Base-by-base conservation (phyloP, 768 basidiomycete genomes). In the Grammothele lineata region DNA sequence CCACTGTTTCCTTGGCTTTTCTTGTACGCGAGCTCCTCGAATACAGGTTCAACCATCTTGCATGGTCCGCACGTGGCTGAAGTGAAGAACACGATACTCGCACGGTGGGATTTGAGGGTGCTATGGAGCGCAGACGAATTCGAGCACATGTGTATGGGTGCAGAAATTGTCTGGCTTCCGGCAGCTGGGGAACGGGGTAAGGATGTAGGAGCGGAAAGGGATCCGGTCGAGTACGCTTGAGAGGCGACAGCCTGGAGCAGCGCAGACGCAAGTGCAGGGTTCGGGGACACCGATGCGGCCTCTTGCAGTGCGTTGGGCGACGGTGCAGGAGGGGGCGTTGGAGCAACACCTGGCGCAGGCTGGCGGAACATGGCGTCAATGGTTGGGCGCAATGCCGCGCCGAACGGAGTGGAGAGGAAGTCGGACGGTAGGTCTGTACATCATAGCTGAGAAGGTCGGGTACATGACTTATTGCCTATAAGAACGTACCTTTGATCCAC, bases 361-460 rank as follows among this genome's bases (percentile, higher is more conserved):
- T 80, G 74, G 19, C 78, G 70, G 66, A 81, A 96, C 92, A 95
- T 92, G 38, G 79, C 72, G 60, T 97, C 93, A 41, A 98, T 96
- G 35, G 86, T 92, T 1, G 94, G 93, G 0, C 87, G 81, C 37
- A 97, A 75, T 0, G 86, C 81, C 6, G 79, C 78, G 14, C 93
- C 93, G 54, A 96, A 91, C 0, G 91, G 90, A 0, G 91, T 93
- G 0, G 90, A 86, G 19, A 94, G 77, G 65, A 92, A 92, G 53
- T 92, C 92, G 8, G 80, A 77, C 10, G 83, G 91, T 3, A 87
- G 74, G 51, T 84, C 90, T 89, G 43, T 8, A 26, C 6, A 36
- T 17, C 8, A 8, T 7, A 7, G 17, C 8, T 36, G 15, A 1
- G 14, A 26, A 7, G 9, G 17, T 34, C 5, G 8, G 15, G 43